phyloP scores from a whole-genome alignment of 2,329 filamentous ascomycete species.

The Magnaporthales sp. region DNA sequence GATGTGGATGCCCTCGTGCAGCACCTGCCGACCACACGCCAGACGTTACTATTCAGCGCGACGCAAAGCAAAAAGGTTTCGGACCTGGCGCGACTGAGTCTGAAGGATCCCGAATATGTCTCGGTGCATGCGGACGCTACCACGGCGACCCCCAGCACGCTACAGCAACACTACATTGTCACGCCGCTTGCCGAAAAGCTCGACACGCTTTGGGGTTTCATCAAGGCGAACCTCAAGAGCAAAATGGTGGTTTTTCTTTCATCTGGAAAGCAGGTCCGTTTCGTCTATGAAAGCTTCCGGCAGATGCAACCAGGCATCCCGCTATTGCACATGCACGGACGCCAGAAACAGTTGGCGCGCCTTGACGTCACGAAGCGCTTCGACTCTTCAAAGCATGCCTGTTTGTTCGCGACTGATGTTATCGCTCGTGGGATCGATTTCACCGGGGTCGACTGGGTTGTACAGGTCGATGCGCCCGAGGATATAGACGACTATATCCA shows the following conservation, averaged over 20 bases:
- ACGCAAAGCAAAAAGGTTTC: conserved; percentile 94
- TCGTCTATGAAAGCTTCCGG: conserved; percentile 87
- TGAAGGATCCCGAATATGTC: conserved; percentile 89
- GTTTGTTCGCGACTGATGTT: conserved; percentile 91
- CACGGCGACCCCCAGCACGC: conserved; percentile 69
- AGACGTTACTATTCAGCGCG: conserved; percentile 91
- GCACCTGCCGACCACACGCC: conserved; percentile 75
- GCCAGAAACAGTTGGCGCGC: conserved; percentile 84
- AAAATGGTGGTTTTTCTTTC: conserved; percentile 96
- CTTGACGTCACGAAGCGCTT: conserved; percentile 84
- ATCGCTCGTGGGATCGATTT: conserved; percentile 93
- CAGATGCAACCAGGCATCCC: conserved; percentile 92
- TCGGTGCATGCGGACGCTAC: conserved; percentile 80
- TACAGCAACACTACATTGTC: conserved; percentile 87
- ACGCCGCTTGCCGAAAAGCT: conserved; percentile 83
- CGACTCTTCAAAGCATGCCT: conserved; percentile 69
- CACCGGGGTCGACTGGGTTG: conserved; percentile 94
- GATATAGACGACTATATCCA: conserved; percentile 98
- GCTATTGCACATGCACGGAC: conserved; percentile 83
- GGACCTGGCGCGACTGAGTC: conserved; percentile 78
- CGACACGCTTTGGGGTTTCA: conserved; percentile 86
- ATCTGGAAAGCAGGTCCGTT: conserved; percentile 92
- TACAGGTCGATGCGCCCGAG: conserved; percentile 96
- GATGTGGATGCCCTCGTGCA: conserved; percentile 90
- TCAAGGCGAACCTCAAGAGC: conserved; percentile 80